Evolutionary conservation across 306 rosid species (phyloP).

Genomic region (Prunus campanulata): DNA sequence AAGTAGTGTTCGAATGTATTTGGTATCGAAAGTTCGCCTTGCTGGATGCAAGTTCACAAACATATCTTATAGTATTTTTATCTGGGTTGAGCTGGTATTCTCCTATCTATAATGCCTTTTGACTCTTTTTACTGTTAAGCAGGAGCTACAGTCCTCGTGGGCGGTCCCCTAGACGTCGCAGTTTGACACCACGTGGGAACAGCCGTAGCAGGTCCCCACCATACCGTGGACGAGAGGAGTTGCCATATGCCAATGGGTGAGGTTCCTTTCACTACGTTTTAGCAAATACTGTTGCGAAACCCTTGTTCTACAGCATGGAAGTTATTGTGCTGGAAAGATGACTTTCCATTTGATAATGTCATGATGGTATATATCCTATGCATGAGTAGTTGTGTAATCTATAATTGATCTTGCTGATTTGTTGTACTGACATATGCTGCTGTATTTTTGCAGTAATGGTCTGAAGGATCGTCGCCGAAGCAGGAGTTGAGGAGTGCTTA

Average conservation of each 20-base stretch:
- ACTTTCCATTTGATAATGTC: neutral
- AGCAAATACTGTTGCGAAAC: neutral
- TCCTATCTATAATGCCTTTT: neutral
- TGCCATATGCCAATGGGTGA: constrained; percentile 91
- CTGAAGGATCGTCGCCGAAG: constrained; percentile 84
- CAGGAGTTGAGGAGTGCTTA: constrained; percentile 64
- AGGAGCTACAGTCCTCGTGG: constrained; percentile 96
- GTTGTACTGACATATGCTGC: neutral
- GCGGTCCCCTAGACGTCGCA: constrained; percentile 91
- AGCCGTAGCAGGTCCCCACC: constrained; percentile 95
- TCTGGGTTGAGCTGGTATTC: neutral
- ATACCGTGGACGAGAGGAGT: constrained; percentile 80
- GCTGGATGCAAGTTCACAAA: neutral
- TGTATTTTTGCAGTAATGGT: constrained; percentile 70
- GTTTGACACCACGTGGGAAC: constrained; percentile 86
- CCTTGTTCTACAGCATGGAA: neutral
- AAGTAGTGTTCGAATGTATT: neutral
- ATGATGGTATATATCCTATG: neutral
- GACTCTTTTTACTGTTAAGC: constrained; percentile 22
- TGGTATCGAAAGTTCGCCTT: neutral
- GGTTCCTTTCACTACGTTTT: constrained; percentile 12
- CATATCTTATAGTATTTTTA: neutral
- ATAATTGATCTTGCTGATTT: constrained; percentile 9
- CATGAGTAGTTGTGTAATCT: neutral
- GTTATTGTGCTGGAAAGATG: neutral